Evolutionary conservation across 2,329 filamentous ascomycete species (phyloP), one percentile per base, ranked within the genome.

Genomic region (Lasiodiplodia hormozganensis): DNA sequence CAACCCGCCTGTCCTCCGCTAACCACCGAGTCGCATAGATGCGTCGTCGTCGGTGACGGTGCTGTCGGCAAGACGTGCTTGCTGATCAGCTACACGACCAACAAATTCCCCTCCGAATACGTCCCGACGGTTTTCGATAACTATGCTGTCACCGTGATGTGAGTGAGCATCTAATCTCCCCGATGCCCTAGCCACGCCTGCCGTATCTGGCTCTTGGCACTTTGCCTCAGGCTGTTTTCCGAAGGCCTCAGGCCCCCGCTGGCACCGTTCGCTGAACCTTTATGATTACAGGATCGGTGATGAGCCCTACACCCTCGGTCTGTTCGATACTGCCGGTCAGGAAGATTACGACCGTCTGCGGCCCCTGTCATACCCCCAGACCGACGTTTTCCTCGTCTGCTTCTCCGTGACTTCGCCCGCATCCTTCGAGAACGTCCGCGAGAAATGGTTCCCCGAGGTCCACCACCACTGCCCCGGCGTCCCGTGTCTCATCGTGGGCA

Each of bases 61-160:
- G 96, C 96, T 73, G 96, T 99, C 75, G 96, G 96, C 82, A 99
- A 99, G 88, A 99, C 96, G 74, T 99, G 96, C 84, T 89, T 99
- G 73, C 89, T 99, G 79, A 99, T 99, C 85, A 97, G 93, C 81
- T 99, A 99, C 84, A 99, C 96, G 73, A 99, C 96, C 72, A 99
- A 99, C 88, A 98, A 98, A 78, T 99, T 99, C 82, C 96, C 96
- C 43, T 97, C 94, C 77, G 96, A 99, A 94, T 99, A 99, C 82
- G 96, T 99, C 69, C 96, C 96, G 65, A 99, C 96, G 36, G 96
- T 99, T 72, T 99, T 99, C 82, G 96, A 99, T 83, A 99, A 99
- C 85, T 99, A 99, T 88, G 96, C 96, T 69, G 96, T 99, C 80
- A 99, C 96, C 73, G 96, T 99, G 74, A 99, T 99, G 96, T 97